Conservation (phyloP, 1,284 basidiomycete species). For the Porogramme epimiltina region DNA sequence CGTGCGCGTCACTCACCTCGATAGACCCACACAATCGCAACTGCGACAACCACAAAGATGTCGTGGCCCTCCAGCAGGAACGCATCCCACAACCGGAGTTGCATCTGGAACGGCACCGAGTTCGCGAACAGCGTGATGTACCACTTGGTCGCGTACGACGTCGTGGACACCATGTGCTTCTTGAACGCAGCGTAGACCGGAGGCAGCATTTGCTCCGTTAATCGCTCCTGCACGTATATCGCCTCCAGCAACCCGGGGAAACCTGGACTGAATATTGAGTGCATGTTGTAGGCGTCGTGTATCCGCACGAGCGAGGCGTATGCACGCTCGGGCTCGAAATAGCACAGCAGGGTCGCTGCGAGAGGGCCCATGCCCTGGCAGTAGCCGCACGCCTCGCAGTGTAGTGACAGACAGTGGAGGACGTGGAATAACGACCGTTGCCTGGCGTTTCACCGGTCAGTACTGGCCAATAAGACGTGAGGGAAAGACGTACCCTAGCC, state of each 20-base stretch:
- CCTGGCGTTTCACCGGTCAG: conserved; percentile 40
- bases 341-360: conserved; percentile 92
- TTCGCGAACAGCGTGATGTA: conserved; percentile 98
- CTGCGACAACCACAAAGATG: conserved; percentile 80
- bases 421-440: conserved; percentile 95
- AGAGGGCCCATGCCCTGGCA: conserved; percentile 99
- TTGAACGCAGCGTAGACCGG: conserved; percentile 85
- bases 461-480: conserved; percentile 7
- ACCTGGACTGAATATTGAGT: conserved; percentile 89
- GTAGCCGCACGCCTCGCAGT: conserved; percentile 90
- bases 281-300: conserved; percentile 89
- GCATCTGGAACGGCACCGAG: conserved; percentile 94
- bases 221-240: conserved; percentile 91
- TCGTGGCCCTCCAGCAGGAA: conserved; percentile 91
- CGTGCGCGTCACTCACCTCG: conserved; percentile 54
- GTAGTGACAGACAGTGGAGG: conserved; percentile 88
- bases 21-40: conserved; percentile 91
- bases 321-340: conserved; percentile 87
- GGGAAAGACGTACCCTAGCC: conserved; percentile 70
- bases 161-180: conserved; percentile 88
- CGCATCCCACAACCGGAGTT: conserved; percentile 94
- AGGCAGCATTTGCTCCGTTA: conserved; percentile 86
- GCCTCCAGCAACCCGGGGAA: conserved; percentile 95
- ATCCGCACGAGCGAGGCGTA: conserved; percentile 85
- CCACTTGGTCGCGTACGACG: conserved; percentile 98